Base-by-base conservation (phyloP, 2,329 filamentous ascomycete genomes). In the Emmonsia crescens region DNA sequence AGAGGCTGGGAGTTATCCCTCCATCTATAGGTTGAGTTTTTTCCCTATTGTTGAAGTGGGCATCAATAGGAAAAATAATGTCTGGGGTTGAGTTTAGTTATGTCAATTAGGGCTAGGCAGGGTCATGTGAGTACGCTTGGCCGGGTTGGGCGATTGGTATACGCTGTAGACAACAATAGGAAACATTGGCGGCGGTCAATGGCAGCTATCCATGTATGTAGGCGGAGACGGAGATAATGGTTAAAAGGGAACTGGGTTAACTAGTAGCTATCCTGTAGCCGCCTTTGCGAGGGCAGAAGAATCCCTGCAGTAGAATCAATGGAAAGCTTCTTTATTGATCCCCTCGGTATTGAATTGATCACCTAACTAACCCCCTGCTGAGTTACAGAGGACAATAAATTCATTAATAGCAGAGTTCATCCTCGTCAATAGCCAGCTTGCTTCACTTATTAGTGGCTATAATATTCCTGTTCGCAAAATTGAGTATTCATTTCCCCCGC, bases 11-110 rank as follows among this genome's bases (percentile, higher is more conserved):
- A 38, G 36, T 38, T 38, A 38, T 38, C 12, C 36, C 36, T 14
- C 1, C 9, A 38, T 38, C 36, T 38, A 38, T 38, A 38, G 36
- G 36, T 38, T 2, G 36, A 38, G 36, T 38, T 38, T 38, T 9
- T 19, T 52, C 19, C 33, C 54, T 57, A 57, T 57, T 57, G 54
- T 57, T 42, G 54, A 16, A 9, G 14, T n/a, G 54, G 31, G 33
- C 54, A 40, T 57, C 54, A 57, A 57, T 57, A 57, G 54, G 54
- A n/a, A 55, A 33, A n/a, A n/a, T n/a, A n/a, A n/a, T n/a, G n/a
- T n/a, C n/a, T n/a, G n/a, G n/a, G n/a, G n/a, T n/a, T n/a, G n/a
- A n/a, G n/a, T n/a, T n/a, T n/a, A n/a, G n/a, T n/a, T n/a, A 38
- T 40, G 12, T 14, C 29, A 42, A 36, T 27, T 19, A 57, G 54